Conservation (phyloP, 1,139 yeast species). For the Scheffersomyces stambukii region DNA sequence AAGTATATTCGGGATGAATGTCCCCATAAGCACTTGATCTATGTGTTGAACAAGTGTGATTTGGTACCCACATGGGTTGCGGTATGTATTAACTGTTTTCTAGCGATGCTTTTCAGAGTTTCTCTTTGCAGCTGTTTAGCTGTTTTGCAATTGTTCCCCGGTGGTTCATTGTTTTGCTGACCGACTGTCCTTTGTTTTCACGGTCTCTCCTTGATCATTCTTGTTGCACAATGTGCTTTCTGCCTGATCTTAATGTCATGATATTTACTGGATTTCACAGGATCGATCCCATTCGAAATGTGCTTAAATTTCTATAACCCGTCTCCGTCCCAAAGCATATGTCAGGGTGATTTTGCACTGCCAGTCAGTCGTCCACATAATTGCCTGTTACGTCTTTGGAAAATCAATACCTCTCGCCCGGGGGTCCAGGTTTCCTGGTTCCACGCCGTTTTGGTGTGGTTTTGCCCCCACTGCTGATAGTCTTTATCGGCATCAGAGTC, state of each 20-base stretch:
- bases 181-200: no score
- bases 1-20: slow-evolving; percentile 90
- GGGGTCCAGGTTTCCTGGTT: slow-evolving; percentile 17
- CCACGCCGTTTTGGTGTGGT: slow-evolving; percentile 43
- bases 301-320: no score
- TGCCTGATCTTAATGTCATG: neutral
- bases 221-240: no score
- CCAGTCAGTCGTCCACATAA: no score
- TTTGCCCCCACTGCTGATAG: slow-evolving; percentile 39
- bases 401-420: slow-evolving; percentile 21
- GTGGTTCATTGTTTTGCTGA: slow-evolving; percentile 5
- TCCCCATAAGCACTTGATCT: slow-evolving; percentile 93
- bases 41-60: slow-evolving; percentile 95
- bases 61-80: slow-evolving; percentile 99
- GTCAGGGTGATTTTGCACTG: slow-evolving; percentile 71
- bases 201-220: no score
- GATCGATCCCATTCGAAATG: no score
- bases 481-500: slow-evolving; percentile 39
- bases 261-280: no score
- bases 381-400: slow-evolving; percentile 17
- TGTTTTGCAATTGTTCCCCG: no score
- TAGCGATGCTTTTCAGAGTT: slow-evolving; percentile 5
- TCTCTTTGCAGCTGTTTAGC: no score
- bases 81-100: slow-evolving; percentile 57
- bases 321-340: no score